These are phyloP conservation scores for Cyclocybe cylindracea DNA, from an alignment of 768 basidiomycete genomes.

Conservation along the genomic window DNA sequence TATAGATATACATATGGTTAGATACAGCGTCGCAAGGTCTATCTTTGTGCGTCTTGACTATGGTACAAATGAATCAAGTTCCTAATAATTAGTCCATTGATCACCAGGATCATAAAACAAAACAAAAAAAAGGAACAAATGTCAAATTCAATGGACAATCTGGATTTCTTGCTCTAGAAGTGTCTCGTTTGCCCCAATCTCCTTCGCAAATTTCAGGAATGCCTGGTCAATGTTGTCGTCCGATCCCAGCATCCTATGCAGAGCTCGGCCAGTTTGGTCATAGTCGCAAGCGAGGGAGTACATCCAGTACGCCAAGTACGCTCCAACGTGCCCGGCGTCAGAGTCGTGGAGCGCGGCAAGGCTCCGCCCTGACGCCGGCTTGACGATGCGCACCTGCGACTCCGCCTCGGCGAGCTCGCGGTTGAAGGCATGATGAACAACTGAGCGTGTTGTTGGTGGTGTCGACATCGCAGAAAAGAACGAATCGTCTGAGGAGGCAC, in stretches of 20 bases:
- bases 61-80: too few species aligned
- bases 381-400: constrained; percentile 21
- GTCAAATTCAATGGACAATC: neutral
- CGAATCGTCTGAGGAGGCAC: constrained; percentile 15
- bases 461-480: constrained; percentile 11
- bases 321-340: constrained; percentile 41
- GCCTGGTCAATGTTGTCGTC: constrained; percentile 30
- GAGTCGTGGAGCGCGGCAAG: constrained; percentile 42
- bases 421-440: constrained; percentile 32
- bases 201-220: constrained; percentile 27
- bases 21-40: too few species aligned
- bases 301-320: constrained; percentile 45
- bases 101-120: too few species aligned
- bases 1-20: too few species aligned
- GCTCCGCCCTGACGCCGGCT: constrained; percentile 35
- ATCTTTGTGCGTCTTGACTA: too few species aligned
- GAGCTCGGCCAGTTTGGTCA: constrained; percentile 39
- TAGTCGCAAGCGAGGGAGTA: constrained; percentile 43
- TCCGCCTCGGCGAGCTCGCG: constrained; percentile 30
- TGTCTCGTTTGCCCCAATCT: constrained; percentile 17
- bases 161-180: neutral
- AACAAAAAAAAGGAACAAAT: neutral
- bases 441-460: constrained; percentile 23
- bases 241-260: constrained; percentile 32
- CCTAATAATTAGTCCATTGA: too few species aligned